Evolutionary conservation across 2,329 filamentous ascomycete genomes (phyloP), one percentile per base, ranked within the genome.

Genomic region (Neonectria ditissima): DNA sequence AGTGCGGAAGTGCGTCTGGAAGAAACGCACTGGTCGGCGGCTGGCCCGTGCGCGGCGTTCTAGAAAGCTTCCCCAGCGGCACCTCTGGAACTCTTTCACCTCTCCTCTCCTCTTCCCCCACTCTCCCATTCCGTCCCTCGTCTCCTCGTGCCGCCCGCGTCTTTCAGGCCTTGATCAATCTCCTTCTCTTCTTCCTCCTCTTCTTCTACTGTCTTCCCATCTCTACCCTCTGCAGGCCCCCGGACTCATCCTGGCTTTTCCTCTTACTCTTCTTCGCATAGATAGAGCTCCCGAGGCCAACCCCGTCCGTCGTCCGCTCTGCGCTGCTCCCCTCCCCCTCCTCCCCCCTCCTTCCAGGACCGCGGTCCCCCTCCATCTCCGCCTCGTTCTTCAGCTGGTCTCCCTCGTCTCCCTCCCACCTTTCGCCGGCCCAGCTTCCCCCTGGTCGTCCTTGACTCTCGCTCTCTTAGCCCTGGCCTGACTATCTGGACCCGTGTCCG

Each of bases 11-110:
- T 64, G 66, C 65, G 63, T 67, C 61, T 72, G 56, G 72, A 74
- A 73, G 69, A 62, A 53, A 50, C 55, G 72, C 72, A 28, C 47
- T 41, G 62, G 51, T 55, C 72, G 9, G 18, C 1, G 0, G 4
- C 5, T 63, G 72, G 65, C n/a, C 62, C 70, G 71, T 73, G 72
- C 72, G 14, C 47, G 10, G 54, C 65, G 52, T 74, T 74, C 72
- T 74, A 74, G 72, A 74, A 74, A 73, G 72, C 71, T 74, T 74
- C 72, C 66, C 65, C 73, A 59, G 57, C 61, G 65, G 67, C 68
- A 68, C 62, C 67, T 56, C 47, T 63, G 63, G 55, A 65, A 54
- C 65, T 58, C 68, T 56, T 64, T 57, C 45, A 52, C 54, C 39
- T 53, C 58, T 59, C 58, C 62, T 58, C 57, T 59, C 55, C 55